Base-by-base conservation (phyloP, 2,329 filamentous ascomycete genomes). In the Verticillium dahliae region DNA sequence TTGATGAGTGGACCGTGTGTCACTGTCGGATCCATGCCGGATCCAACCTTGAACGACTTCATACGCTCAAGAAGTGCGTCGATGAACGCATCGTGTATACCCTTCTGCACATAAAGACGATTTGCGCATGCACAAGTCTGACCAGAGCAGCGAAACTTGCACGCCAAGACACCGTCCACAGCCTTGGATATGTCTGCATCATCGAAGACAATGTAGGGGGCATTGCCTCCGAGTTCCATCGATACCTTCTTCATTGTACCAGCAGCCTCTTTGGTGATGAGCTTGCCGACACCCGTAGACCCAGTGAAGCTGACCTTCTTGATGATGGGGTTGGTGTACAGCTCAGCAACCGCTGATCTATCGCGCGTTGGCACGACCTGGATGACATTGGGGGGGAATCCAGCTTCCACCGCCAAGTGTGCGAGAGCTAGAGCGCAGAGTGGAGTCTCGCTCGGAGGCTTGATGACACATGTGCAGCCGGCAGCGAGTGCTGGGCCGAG, bases 241-340 rank as follows among this genome's bases (percentile, higher is more conserved):
- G 85, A 88, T 1, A 91, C 80, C 72, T 91, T 91, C 80, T 91
- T 91, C 56, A 91, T 73, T 0, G 87, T 90, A 11, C 82, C 81
- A 0, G 88, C 79, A 1, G 85, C 84, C 71, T 90, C 88, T 76
- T 87, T 88, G 86, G 90, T 90, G 52, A 91, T 79, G 39, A 77
- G 67, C 64, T 72, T 75, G 11, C 77, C 78, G 15, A 78, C 75
- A 4, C 69, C 66, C 0, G 77, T 80, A 13, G 65, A 90, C 22
- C 89, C 89, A 1, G 89, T 92, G 70, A 92, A 92, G 4, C 86
- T 89, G 33, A 91, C 81, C 73, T 91, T 91, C 71, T 86, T 87
- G 66, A 91, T 78, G 13, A 65, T 59, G 0, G 70, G 69, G 38
- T 73, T 70, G 4, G 68, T 73, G 3, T 71, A 71, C 27, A 74